Evolutionary conservation across 2,329 filamentous ascomycete species (phyloP), one percentile per base, ranked within the genome.

Genomic region (Pleurostoma richardsiae): DNA sequence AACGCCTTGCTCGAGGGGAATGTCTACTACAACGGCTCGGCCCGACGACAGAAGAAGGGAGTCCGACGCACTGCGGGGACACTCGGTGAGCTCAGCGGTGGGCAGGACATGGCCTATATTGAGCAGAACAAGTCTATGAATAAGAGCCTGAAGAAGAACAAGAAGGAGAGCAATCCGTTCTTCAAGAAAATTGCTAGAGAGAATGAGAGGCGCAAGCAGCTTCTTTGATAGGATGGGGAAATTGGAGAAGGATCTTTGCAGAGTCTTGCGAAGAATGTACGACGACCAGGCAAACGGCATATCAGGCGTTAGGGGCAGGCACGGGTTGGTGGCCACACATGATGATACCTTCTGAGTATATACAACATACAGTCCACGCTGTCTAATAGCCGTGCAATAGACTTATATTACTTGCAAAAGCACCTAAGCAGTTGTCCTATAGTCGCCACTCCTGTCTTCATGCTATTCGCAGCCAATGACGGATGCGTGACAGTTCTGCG

Each of bases 41-140:
- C 33, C 8, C 33, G 33, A 8, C 33, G 33, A 36, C 44, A 48
- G 46, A 85, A 79, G 66, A 71, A 67, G n/a, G 80, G 72, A 3
- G 86, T 85, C 2, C 82, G 85, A 54, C 80, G 94, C 49, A 95
- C 87, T 29, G 94, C 91, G 1, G 92, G 90, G 28, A 90, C 84
- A 10, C 74, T 99, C 46, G 86, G 85, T 43, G 91, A 95, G 56
- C 76, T 96, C 47, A 90, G 88, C 46, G 94, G 94, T 48, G 94
- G 91, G 1, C 88, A 95, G 62, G 89, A 95, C 62, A 97, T 99
- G 94, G 91, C 92, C n/a, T 97, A 92, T 63, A 82, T 90, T 47
- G 88, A 92, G 65, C 85, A 88, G 67, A 90, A 88, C 66, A 86
- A 84, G 72, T 83, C 77, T 56, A 75, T 77, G 54, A 89, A 88